Base-by-base conservation (phyloP, 2,329 filamentous ascomycete species). In the Botrytis pseudocinerea region DNA sequence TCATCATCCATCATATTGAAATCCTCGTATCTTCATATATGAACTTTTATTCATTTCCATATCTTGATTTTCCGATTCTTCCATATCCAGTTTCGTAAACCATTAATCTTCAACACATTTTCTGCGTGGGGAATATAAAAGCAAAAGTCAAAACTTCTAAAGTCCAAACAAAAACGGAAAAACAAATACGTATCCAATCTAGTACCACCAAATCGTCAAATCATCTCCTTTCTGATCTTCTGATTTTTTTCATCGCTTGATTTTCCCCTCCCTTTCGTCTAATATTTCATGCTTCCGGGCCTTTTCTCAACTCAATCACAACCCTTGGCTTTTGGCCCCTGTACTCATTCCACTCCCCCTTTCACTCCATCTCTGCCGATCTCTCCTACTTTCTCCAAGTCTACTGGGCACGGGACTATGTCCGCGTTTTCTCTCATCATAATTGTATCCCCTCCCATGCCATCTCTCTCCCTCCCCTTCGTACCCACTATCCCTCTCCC, bases 361-460 rank as follows among this genome's bases (percentile, higher is more conserved):
- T 63, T 72, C 48, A 32, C 44, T 38, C 44, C 70, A 71, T 48
- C 32, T 65, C 12, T 71, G 44, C 20, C 72, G 48, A 51, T 73
- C 66, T 25, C 72, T 71, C 70, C 70, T 68, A 61, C 70, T 72
- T 8, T 68, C 62, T 1, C 70, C 70, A n/a, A 65, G 35, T 35
- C 62, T 28, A 32, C 62, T 68, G 10, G 70, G 70, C 4, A 68
- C 65, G 14, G 70, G 70, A 46, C 70, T 72, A 68, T 68, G 62
- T 1, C 46, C 62, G 12, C 66, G 32, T 25, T 70, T 32, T 25
- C 63, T 68, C 48, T 64, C 66, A 57, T 71, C 63, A 46, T 70
- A 71, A 44, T 65, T 64, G 74, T 69, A 72, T 12, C 38, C 28
- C 60, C 74, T 51, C 16, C 69, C 73, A 72, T 57, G 42, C 46